phyloP scores from a whole-genome alignment of 257 asterid species.

The Solanum rostratum region DNA sequence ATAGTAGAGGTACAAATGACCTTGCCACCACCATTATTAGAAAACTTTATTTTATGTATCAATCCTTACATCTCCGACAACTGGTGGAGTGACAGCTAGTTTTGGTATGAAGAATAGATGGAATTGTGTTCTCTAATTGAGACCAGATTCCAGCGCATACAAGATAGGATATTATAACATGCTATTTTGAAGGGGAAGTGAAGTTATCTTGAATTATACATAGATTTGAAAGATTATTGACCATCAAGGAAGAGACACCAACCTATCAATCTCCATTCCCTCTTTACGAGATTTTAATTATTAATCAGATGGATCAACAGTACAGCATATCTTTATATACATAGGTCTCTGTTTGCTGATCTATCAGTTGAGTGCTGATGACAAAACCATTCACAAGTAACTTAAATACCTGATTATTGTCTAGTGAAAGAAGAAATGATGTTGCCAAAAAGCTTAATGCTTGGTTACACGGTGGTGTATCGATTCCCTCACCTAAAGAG shows the following conservation, averaged over 20 bases:
- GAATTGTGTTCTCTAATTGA: neutral
- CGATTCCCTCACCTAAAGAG: neutral
- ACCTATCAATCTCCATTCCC: neutral
- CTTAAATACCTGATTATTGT: neutral
- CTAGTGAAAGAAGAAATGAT: neutral
- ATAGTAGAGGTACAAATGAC: neutral
- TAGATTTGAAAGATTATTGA: neutral
- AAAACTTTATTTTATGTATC: no score
- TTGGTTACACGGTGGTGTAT: neutral
- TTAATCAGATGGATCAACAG: neutral
- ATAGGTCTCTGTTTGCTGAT: neutral
- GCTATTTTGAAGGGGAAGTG: neutral
- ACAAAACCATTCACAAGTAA: neutral
- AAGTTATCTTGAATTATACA: neutral
- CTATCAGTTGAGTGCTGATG: neutral
- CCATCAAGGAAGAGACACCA: neutral
- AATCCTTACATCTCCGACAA: no score
- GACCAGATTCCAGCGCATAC: neutral
- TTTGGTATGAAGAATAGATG: neutral
- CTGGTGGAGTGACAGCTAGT: no score
- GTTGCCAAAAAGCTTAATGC: neutral
- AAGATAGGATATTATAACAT: neutral
- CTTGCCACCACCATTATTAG: no score
- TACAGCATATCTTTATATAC: no score
- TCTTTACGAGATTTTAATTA: neutral